Base-by-base conservation (phyloP, 1,284 basidiomycete species). In the Tilletia setariae region DNA sequence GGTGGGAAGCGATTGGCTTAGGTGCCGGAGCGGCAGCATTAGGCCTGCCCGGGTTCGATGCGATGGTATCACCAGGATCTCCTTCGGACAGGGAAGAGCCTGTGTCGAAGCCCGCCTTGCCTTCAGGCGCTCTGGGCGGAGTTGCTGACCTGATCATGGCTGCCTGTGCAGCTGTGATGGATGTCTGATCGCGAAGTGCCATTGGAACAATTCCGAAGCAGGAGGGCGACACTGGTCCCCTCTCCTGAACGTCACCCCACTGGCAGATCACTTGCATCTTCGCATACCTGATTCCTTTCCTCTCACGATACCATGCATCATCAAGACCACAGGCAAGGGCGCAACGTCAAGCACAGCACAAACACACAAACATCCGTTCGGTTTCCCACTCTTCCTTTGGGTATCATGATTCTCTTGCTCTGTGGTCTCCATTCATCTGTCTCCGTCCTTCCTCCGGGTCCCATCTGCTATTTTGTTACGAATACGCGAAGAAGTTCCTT, bases 121-220 rank as follows among this genome's bases (percentile, higher is more conserved):
- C 43, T 56, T 42, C n/a, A 1, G 67, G 70, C 62, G 73, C 75
- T 0, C 35, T 72, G 61, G 56, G 67, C 9, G 75, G 72, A 25
- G 74, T 76, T 6, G 63, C 68, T 9, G 75, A 76, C 61, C 9
- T 76, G 35, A 76, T 76, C 44, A 68, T 72, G 32, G 72, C 74
- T 0, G 75, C 72, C 1, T 72, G 72, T 35, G 64, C 68, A 0
- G 75, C 75, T 1, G 70, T 76, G 9, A 76, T 76, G 74, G 75
- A 74, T 64, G 64, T 74, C 23, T 76, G 64, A 72, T 8, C 2
- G 25, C 23, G n/a, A 13, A 30, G 28, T 40, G 28, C 25, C 30
- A 15, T n/a, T n/a, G n/a, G 56, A n/a, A 35, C 28, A 16, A 0
- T 16, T 13, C 28, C n/a, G 25, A 56, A 16, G 16, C 3, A 4